Conservation (phyloP, 2,329 filamentous ascomycete species). For the Thermothelomyces thermophilus region DNA sequence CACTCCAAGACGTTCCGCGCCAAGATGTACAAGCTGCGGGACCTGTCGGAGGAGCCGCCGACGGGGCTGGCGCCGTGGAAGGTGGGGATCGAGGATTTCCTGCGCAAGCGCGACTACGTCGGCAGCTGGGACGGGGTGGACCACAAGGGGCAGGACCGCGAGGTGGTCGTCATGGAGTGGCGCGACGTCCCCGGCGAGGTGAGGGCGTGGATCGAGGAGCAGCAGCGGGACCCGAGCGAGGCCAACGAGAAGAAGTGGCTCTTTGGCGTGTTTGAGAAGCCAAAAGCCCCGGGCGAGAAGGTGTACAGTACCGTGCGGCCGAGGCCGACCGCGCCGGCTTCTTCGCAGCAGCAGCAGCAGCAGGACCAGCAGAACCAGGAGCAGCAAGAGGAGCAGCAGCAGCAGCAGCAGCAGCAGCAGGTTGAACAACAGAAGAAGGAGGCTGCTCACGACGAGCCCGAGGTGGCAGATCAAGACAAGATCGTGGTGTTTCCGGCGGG, state of each 20-base stretch:
- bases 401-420: not conserved
- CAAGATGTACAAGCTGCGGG: conserved; percentile 27
- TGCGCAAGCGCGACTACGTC: conserved; percentile 28
- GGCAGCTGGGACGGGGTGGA: conserved; percentile 39
- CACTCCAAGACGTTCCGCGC: conserved; percentile 26
- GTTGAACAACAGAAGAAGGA: not conserved
- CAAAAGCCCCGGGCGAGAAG: conserved; percentile 29
- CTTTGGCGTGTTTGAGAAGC: conserved; percentile 28
- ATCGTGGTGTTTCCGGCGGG: conserved; percentile 39
- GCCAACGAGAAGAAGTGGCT: conserved; percentile 23
- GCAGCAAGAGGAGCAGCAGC: not conserved
- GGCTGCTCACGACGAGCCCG: not conserved
- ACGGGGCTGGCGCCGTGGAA: conserved; percentile 26
- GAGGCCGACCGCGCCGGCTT: no score
- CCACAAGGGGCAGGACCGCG: conserved; percentile 33
- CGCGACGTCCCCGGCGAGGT: conserved; percentile 30
- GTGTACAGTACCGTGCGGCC: conserved; percentile 26
- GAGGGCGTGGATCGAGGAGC: conserved; percentile 32
- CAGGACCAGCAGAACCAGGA: not conserved
- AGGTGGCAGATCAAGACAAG: conserved; percentile 22
- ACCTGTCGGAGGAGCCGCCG: conserved; percentile 22
- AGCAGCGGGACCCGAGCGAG: conserved; percentile 19
- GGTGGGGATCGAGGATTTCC: conserved; percentile 25
- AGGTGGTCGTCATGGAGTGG: conserved; percentile 35
- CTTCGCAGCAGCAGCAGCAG: no score